phyloP scores from a whole-genome alignment of 2,329 filamentous ascomycete genomes.

The Phoma sp. region DNA sequence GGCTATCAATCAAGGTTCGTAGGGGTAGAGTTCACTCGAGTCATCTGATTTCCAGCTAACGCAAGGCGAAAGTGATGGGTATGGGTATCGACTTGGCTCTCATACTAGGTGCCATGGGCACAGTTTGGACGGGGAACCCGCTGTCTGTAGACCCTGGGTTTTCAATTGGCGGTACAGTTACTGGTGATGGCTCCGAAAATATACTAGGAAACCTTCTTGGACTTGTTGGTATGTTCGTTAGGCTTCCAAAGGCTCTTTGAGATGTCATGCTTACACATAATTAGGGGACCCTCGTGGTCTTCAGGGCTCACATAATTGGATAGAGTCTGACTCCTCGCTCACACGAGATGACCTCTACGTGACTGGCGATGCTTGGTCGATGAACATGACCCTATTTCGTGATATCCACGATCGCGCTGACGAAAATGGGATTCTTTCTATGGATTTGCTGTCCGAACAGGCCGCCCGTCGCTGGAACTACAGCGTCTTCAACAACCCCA shows the following conservation, averaged over 20 bases:
- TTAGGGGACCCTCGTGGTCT: slow-evolving; percentile 51
- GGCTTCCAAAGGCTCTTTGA: slow-evolving; percentile 27
- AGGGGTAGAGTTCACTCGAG: slow-evolving; percentile 5
- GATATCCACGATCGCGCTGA: slow-evolving; percentile 49
- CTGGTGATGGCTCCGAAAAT: slow-evolving; percentile 44
- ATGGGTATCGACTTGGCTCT: slow-evolving; percentile 56
- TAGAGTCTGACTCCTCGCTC: slow-evolving; percentile 50
- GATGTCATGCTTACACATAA: slow-evolving; percentile 36
- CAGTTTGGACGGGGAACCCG: slow-evolving; percentile 58
- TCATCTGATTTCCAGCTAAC: not conserved
- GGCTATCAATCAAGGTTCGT: slow-evolving; percentile 51
- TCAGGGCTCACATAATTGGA: slow-evolving; percentile 55
- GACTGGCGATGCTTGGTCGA: slow-evolving; percentile 46
- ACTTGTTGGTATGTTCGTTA: slow-evolving; percentile 45
- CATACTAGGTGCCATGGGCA: slow-evolving; percentile 52
- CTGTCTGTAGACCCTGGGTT: slow-evolving; percentile 58
- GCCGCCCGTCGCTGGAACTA: slow-evolving; percentile 53
- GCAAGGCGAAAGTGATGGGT: slow-evolving; percentile 42
- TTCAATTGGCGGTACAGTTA: slow-evolving; percentile 54
- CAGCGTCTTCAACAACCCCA: slow-evolving; percentile 58
- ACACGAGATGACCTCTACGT: slow-evolving; percentile 54
- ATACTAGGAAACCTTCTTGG: slow-evolving; percentile 53
- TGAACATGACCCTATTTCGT: slow-evolving; percentile 54
- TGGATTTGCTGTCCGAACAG: slow-evolving; percentile 32
- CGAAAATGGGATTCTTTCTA: slow-evolving; percentile 21